Evolutionary conservation across 371 early-diverging fungal species (phyloP).

Genomic region (Mucor circinelloides): DNA sequence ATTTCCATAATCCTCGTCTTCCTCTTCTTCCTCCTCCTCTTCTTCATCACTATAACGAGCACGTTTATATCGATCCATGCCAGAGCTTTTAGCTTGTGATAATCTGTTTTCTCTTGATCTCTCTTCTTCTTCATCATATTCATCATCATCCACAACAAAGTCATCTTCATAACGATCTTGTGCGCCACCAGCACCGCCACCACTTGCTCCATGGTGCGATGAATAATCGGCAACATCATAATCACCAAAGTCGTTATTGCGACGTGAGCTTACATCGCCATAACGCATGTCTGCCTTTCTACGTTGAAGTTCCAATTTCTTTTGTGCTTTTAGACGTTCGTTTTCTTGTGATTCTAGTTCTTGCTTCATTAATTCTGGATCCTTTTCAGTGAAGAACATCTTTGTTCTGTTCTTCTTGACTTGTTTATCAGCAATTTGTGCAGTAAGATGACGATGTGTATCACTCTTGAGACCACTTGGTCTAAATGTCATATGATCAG

Average conservation of each 20-base stretch:
- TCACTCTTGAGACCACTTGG: conserved; percentile 62
- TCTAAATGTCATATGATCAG: conserved; percentile 70
- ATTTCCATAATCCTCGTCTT: conserved; percentile 34
- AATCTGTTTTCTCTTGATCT: conserved; percentile 34
- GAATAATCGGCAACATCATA: conserved; percentile 25
- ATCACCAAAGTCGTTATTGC: conserved; percentile 24
- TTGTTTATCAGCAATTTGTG: conserved; percentile 66
- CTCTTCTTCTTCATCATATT: conserved; percentile 44
- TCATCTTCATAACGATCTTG: conserved; percentile 47
- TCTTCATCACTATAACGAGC: conserved; percentile 29
- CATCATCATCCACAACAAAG: conserved; percentile 52
- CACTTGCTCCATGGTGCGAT: background rate
- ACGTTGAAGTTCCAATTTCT: conserved; percentile 44
- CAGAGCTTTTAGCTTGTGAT: conserved; percentile 25
- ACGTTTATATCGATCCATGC: conserved; percentile 36
- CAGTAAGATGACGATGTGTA: conserved; percentile 70
- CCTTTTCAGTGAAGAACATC: conserved; percentile 63
- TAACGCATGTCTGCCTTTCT: conserved; percentile 36
- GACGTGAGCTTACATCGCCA: conserved; percentile 15
- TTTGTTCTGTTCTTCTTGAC: conserved; percentile 68
- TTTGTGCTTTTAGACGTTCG: conserved; percentile 51
- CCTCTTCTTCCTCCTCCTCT: conserved; percentile 32
- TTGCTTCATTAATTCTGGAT: conserved; percentile 55
- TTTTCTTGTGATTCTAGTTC: conserved; percentile 43
- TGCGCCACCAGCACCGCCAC: conserved; percentile 3